Evolutionary conservation across 1,284 basidiomycete genomes (phyloP).

Genomic region (Leucoagaricus sp.): DNA sequence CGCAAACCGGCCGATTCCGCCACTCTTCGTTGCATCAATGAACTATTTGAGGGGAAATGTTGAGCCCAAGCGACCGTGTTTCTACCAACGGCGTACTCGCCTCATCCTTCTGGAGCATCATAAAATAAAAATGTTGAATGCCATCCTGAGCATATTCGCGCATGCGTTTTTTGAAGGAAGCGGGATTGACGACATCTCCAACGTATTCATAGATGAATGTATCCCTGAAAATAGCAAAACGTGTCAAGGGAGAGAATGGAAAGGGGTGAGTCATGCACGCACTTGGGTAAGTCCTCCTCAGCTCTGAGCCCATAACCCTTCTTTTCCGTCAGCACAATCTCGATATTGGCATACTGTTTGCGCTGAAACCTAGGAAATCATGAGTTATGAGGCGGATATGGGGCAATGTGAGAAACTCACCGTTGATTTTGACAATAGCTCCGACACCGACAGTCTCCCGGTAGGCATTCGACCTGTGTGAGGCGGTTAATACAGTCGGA

Average conservation of each 20-base stretch:
- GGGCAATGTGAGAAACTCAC: conserved; percentile 44
- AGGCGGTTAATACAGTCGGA: conserved; percentile 98
- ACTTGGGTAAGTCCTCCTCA: conserved; percentile 72
- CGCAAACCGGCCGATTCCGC: conserved; percentile 94
- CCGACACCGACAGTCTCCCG: conserved; percentile 86
- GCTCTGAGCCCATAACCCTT: conserved; percentile 95
- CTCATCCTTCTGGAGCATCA: conserved; percentile 99
- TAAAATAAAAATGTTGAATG: conserved; percentile 98
- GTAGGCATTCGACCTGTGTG: conserved; percentile 94
- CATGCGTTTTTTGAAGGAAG: conserved; percentile 93
- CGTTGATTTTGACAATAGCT: conserved; percentile 90
- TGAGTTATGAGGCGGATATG: conserved; percentile 4
- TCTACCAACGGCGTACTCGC: conserved; percentile 44
- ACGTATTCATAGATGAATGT: conserved; percentile 97
- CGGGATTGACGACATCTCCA: conserved; percentile 92
- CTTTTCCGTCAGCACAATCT: conserved; percentile 92
- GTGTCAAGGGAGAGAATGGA: neutral
- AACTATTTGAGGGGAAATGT: conserved; percentile 53
- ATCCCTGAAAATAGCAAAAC: conserved; percentile 56
- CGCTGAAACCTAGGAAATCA: conserved; percentile 73
- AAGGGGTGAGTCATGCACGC: conserved; percentile 33
- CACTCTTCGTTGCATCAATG: conserved; percentile 97
- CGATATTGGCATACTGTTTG: conserved; percentile 83
- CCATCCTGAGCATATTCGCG: conserved; percentile 91
- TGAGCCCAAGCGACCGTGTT: conserved; percentile 2